These are phyloP conservation scores for Byssochlamys sp. DNA, from an alignment of 2,329 filamentous ascomycete species.

Conservation along the genomic window DNA sequence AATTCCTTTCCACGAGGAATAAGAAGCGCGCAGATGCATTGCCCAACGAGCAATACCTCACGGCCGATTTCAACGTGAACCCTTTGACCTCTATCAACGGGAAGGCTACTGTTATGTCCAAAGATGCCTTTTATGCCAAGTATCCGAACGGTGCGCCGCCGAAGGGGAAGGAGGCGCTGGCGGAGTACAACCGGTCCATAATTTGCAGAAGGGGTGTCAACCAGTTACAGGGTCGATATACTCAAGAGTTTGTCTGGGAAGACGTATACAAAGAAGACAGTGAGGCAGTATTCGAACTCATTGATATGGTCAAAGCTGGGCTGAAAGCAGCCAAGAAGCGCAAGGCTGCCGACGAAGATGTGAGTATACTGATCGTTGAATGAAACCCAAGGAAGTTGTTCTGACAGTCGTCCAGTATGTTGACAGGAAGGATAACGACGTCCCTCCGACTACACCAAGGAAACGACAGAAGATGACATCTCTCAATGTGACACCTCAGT, in stretches of 20 bases:
- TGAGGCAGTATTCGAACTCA: conserved; percentile 56
- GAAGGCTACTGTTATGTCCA: conserved; percentile 71
- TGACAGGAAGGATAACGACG: conserved; percentile 26
- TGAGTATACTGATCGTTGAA: conserved; percentile 12
- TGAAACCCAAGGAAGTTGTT: neutral
- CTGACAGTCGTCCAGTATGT: conserved; percentile 21
- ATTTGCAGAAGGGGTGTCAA: conserved; percentile 84
- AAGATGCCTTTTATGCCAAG: conserved; percentile 53
- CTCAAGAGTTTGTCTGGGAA: conserved; percentile 86
- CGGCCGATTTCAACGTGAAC: conserved; percentile 76
- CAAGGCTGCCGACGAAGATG: conserved; percentile 30
- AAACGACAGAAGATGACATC: conserved; percentile 47
- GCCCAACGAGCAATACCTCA: conserved; percentile 85
- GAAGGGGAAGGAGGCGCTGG: conserved; percentile 48
- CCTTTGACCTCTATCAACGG: conserved; percentile 82
- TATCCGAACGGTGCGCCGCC: conserved; percentile 70
- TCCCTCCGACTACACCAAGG: conserved; percentile 42
- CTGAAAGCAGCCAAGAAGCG: conserved; percentile 58
- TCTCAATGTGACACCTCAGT: conserved; percentile 33
- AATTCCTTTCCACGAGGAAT: conserved; percentile 72
- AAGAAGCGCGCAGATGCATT: conserved; percentile 75
- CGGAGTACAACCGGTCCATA: conserved; percentile 75
- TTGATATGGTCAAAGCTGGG: conserved; percentile 54
- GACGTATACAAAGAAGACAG: conserved; percentile 61
- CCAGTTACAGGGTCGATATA: conserved; percentile 79